A percentile compares a stretch with the other conserved stretches of the same genome.
Evolutionary conservation across 805 yeast species (phyloP).

Genomic region (Myxozyma neotropica): DNA sequence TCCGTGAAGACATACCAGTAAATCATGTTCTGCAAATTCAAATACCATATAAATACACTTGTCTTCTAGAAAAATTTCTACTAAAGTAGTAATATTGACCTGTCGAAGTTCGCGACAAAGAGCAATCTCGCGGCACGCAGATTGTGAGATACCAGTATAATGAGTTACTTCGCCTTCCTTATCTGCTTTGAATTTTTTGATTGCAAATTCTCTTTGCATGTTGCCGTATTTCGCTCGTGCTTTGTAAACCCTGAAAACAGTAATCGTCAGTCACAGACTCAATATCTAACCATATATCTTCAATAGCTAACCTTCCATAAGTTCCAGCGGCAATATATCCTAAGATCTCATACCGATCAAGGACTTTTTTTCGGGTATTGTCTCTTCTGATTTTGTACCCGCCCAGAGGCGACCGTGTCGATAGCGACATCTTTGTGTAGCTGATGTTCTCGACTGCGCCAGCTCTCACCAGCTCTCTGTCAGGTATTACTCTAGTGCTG

Average conservation of each 20-base stretch:
- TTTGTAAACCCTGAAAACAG: constrained; percentile 67
- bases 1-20: constrained; percentile 51
- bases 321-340: constrained; percentile 99
- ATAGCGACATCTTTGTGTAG: constrained; percentile 17
- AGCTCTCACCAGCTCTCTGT: background rate
- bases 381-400: constrained; percentile 66
- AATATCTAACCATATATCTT: background rate
- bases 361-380: constrained; percentile 65
- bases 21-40: constrained; percentile 95
- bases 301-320: constrained; percentile 57
- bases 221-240: constrained; percentile 57
- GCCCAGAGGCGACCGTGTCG: constrained; percentile 43
- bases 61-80: constrained; percentile 82
- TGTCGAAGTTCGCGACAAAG: constrained; percentile 84
- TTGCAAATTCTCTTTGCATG: constrained; percentile 61
- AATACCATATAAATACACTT: constrained; percentile 92
- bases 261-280: background rate
- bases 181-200: constrained; percentile 93
- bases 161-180: constrained; percentile 85
- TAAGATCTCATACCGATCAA: constrained; percentile 81
- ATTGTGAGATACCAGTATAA: constrained; percentile 93
- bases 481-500: too few species aligned
- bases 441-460: background rate
- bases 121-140: constrained; percentile 96
- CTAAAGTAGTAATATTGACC: constrained; percentile 74